These are phyloP conservation scores for Hyphopichia pseudoburtonii DNA, from an alignment of 1,139 yeast species.

Conservation along the genomic window DNA sequence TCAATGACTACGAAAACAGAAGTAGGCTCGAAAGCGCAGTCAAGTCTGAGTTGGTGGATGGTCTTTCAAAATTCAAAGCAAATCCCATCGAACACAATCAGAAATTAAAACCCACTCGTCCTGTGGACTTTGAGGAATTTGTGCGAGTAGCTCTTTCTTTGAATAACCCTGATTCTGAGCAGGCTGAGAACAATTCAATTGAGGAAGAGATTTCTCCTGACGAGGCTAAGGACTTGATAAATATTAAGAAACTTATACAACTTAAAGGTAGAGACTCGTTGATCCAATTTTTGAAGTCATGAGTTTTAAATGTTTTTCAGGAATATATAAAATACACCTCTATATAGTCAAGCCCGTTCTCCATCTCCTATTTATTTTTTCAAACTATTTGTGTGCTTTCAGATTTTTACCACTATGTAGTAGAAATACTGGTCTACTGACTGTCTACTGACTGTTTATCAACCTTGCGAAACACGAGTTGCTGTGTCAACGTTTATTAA, in stretches of 20 bases:
- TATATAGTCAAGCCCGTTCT: too few relatives aligned
- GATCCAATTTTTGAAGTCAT: conserved; percentile 50
- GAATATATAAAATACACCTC: neutral
- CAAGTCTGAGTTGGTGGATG: conserved; percentile 24
- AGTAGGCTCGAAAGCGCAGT: conserved; percentile 20
- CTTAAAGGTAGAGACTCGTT: conserved; percentile 70
- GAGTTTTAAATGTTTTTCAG: too few relatives aligned
- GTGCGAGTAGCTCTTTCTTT: conserved; percentile 12
- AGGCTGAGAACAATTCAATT: conserved; percentile 7
- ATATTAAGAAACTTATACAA: conserved; percentile 61
- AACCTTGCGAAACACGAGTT: too few relatives aligned
- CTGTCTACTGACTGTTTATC: too few relatives aligned
- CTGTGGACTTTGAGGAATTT: conserved; percentile 28
- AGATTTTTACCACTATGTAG: too few relatives aligned
- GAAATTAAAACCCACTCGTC: too few relatives aligned
- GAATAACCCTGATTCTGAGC: neutral
- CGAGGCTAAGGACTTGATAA: conserved; percentile 54
- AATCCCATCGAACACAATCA: conserved; percentile 11
- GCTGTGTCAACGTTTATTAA: too few relatives aligned
- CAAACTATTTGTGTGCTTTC: neutral
- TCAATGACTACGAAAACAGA: conserved; percentile 23
- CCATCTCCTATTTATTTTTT: neutral
- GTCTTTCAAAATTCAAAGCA: conserved; percentile 20
- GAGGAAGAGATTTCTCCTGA: too few relatives aligned
- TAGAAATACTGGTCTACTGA: too few relatives aligned